Base-by-base conservation (phyloP, 495 filamentous ascomycete species). In the Talaromyces trachyspermus region DNA sequence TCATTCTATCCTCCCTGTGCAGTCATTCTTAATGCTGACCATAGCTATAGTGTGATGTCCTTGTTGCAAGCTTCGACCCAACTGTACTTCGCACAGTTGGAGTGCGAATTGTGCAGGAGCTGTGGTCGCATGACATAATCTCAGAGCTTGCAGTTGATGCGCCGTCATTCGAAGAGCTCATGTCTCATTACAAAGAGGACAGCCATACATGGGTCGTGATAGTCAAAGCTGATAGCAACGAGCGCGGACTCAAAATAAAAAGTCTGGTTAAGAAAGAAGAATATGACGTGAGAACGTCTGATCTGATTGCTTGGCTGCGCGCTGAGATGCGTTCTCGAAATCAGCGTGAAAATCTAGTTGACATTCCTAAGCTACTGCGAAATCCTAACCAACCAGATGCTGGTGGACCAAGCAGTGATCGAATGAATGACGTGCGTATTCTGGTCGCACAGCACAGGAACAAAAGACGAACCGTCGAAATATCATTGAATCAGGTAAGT, bases 381-480 rank as follows among this genome's bases (percentile, higher is more conserved):
- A 55, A 55, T 48, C 40, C 49, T 30, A 69, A 71, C 45, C 72
- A 76, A 45, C 55, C 65, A 48, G 68, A 75, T 30, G 41, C 60
- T 2, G 53, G 56, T 14, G 48, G 49, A 9, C 49, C 54, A 36
- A 59, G 49, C 27, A 56, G 61, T 25, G 80, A 81, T 23, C 70
- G 69, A 19, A 72, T 78, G 38, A 82, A 83, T 54, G 81, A 90
- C 49, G 91, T 98, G 22, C 82, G 88, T 38, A 83, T 97, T 22
- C 75, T 97, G 1, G 69, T 86, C 1, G 78, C 85, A 0, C 81
- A 85, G 42, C 88, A 87, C 23, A 82, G 85, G 54, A 85, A 80
- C 59, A 95, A 95, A 98, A 95, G 68, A 82, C 83, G 32, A 95
- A 94, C 60, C 81, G 91, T 25, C 78, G 78, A 46, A 82, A 82